Evolutionary conservation across 202 grass and related monocot genomes (phyloP).

Genomic region (Bolboschoenoplectus hybrid): DNA sequence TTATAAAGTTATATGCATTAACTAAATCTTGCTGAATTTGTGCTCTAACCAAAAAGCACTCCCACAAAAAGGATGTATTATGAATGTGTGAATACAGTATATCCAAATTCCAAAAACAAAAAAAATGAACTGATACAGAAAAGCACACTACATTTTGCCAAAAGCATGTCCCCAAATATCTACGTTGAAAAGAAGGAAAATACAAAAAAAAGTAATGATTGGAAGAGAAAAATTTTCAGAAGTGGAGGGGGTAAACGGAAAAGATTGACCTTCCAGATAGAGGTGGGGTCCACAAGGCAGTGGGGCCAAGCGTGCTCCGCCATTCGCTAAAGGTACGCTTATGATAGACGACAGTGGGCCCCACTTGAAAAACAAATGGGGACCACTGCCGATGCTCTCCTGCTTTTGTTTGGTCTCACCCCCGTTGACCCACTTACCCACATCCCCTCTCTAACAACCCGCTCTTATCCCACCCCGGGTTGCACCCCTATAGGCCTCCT

Average conservation of each 20-base stretch:
- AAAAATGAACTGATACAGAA: background rate
- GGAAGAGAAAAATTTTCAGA: background rate
- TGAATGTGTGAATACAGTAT: background rate
- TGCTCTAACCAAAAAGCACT: background rate
- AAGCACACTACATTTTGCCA: conserved; percentile 35
- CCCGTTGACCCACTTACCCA: conserved; percentile 42
- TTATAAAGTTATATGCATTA: background rate
- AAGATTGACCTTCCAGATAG: conserved; percentile 38
- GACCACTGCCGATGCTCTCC: conserved; percentile 27
- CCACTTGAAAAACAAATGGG: conserved; percentile 3
- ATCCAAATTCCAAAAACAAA: background rate
- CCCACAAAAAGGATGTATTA: background rate
- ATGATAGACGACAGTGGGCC: conserved; percentile 7
- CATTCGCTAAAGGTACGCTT: conserved; percentile 29
- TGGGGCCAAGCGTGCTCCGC: conserved; percentile 44
- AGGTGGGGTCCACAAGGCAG: background rate
- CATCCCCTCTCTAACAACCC: conserved; percentile 13
- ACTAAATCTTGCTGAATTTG: background rate
- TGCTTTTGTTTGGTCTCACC: conserved; percentile 40
- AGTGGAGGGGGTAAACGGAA: conserved; percentile 31
- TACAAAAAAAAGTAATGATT: conserved; percentile 2
- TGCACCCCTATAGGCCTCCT: background rate
- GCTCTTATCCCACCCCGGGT: background rate
- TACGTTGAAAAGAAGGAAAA: conserved; percentile 22
- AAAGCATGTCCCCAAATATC: conserved; percentile 23